These are phyloP conservation scores for Xerocomellus dryophilus DNA, from an alignment of 768 basidiomycete genomes.

Conservation along the genomic window DNA sequence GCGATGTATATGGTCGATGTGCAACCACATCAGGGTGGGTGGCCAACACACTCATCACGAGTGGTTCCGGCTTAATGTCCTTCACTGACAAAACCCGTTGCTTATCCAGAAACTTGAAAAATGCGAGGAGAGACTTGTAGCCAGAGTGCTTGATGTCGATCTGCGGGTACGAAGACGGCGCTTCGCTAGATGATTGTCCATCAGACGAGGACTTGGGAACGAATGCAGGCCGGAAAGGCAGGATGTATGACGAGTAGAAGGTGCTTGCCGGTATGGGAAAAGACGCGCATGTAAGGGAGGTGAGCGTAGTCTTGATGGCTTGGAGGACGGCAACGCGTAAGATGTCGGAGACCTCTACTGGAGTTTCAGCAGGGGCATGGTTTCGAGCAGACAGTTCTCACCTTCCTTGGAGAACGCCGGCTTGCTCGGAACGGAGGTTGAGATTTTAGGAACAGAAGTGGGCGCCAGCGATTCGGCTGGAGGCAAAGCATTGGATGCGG, in stretches of 20 bases:
- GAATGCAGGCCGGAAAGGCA: slow-evolving; percentile 78
- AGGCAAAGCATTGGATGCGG: slow-evolving; percentile 5
- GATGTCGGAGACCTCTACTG: slow-evolving; percentile 34
- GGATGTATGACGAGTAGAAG: slow-evolving; percentile 72
- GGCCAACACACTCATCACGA: slow-evolving; percentile 52
- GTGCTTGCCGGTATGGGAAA: slow-evolving; percentile 77
- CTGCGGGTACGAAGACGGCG: slow-evolving; percentile 36
- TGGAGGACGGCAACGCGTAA: slow-evolving; percentile 65
- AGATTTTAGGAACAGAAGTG: not conserved
- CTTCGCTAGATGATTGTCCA: slow-evolving; percentile 9
- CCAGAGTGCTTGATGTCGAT: slow-evolving; percentile 77
- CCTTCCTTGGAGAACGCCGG: slow-evolving; percentile 29
- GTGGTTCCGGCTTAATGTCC: slow-evolving; percentile 50
- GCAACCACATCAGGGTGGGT: slow-evolving; percentile 53
- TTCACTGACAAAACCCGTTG: slow-evolving; percentile 71
- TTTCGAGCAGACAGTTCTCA: slow-evolving; percentile 9
- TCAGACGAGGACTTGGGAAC: slow-evolving; percentile 14
- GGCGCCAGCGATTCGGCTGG: slow-evolving; percentile 7
- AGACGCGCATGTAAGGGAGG: slow-evolving; percentile 44
- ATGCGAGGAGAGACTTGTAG: slow-evolving; percentile 77
- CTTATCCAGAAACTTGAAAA: slow-evolving; percentile 78
- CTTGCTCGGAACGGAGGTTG: slow-evolving; percentile 8
- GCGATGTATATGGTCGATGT: slow-evolving; percentile 53
- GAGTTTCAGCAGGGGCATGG: not conserved
- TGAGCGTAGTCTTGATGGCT: slow-evolving; percentile 51